Evolutionary conservation across 805 yeast species (phyloP).

Genomic region (Lachancea kluyveri): DNA sequence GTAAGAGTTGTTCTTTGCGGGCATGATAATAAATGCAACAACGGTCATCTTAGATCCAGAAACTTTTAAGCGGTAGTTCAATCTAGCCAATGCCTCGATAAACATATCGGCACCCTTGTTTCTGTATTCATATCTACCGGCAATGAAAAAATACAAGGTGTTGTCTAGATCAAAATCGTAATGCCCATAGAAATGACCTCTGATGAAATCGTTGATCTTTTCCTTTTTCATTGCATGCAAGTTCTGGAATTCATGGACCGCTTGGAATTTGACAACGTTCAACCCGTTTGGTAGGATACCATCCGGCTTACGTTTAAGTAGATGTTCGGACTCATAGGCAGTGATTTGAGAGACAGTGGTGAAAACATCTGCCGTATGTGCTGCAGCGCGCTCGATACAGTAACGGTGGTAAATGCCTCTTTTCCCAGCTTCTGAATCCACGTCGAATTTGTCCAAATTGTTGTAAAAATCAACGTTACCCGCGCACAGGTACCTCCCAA

Average conservation of each 20-base stretch:
- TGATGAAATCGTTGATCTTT: constrained; percentile 86
- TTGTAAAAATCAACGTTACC: constrained; percentile 95
- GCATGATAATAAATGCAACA: constrained; percentile 97
- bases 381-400: constrained; percentile 94
- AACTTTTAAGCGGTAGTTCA: constrained; percentile 80
- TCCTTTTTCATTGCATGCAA: constrained; percentile 88
- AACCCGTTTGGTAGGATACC: constrained; percentile 97
- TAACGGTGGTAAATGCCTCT: constrained; percentile 96
- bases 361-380: constrained; percentile 93
- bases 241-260: constrained; percentile 97
- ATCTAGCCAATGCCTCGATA: constrained; percentile 86
- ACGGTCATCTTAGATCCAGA: constrained; percentile 83
- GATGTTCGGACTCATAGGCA: constrained; percentile 91
- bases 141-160: constrained; percentile 90
- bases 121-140: constrained; percentile 95
- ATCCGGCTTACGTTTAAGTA: constrained; percentile 92
- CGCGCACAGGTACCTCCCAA: constrained; percentile 93
- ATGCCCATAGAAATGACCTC: constrained; percentile 97
- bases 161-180: constrained; percentile 91
- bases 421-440: constrained; percentile 96
- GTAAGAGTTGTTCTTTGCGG: constrained; percentile 88
- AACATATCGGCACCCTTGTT: constrained; percentile 96
- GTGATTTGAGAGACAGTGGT: constrained; percentile 97
- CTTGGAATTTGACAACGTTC: constrained; percentile 92
- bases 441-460: constrained; percentile 82